A percentile compares a stretch with the other conserved stretches of the same genome.
Conservation (phyloP, 352 stramenopile species). For the Pythium myriotylum region DNA sequence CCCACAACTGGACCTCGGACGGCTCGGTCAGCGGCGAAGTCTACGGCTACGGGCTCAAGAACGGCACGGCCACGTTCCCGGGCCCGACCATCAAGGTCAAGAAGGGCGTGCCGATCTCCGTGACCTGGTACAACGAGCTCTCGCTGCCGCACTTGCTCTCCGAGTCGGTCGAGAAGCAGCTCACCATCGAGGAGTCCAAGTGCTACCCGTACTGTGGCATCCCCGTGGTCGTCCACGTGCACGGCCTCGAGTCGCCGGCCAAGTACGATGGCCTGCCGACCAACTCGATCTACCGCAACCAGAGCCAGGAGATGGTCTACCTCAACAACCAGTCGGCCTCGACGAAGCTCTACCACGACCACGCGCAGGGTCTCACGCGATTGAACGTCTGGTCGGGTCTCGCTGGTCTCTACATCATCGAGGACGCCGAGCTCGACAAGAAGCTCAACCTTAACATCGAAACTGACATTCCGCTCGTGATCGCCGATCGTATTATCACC, state of each 20-base stretch:
- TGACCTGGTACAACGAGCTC: slow-evolving; percentile 54
- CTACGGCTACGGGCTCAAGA: slow-evolving; percentile 39
- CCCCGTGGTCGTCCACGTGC: slow-evolving; percentile 57
- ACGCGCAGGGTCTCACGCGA: slow-evolving; percentile 65
- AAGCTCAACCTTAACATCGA: slow-evolving; percentile 56
- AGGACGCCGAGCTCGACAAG: slow-evolving; percentile 50
- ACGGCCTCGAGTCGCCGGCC: slow-evolving; percentile 66
- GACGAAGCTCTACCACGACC: slow-evolving; percentile 78
- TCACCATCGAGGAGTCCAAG: slow-evolving; percentile 48
- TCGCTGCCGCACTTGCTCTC: slow-evolving; percentile 49
- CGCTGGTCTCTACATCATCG: slow-evolving; percentile 60
- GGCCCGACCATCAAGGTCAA: slow-evolving; percentile 43
- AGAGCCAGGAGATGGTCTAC: slow-evolving; percentile 54
- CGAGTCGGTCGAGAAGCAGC: slow-evolving; percentile 45
- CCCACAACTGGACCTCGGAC: slow-evolving; percentile 36
- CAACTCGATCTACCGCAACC: slow-evolving; percentile 70
- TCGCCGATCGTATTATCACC: slow-evolving; percentile 55
- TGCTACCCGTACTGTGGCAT: slow-evolving; percentile 75
- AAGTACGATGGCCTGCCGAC: slow-evolving; percentile 62
- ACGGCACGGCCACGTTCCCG: slow-evolving; percentile 30
- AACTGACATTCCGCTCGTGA: slow-evolving; percentile 60
- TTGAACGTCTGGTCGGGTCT: slow-evolving; percentile 70
- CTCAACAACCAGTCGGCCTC: slow-evolving; percentile 70
- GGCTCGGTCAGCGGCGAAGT: slow-evolving; percentile 26
- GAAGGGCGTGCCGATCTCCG: slow-evolving; percentile 31